phyloP scores from a whole-genome alignment of 192 early-diverging fungal species.

The Coemansia sp. region DNA sequence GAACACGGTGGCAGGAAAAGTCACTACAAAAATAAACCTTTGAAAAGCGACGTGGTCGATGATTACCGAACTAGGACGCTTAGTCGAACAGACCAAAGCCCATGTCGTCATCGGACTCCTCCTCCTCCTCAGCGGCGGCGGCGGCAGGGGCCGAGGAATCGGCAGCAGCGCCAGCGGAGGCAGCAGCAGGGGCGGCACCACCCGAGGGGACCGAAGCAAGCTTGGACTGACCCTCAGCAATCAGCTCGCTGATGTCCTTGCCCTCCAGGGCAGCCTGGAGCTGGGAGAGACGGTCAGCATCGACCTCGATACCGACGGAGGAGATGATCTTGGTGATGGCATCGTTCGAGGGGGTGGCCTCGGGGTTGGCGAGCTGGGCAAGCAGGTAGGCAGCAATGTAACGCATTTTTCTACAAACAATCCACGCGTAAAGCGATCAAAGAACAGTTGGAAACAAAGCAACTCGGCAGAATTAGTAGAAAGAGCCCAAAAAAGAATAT shows the following conservation, averaged over 20 bases:
- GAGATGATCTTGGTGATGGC: slow-evolving; percentile 82
- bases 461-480: no score
- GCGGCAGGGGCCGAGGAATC: slow-evolving; percentile 67
- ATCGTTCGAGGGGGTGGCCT: slow-evolving; percentile 69
- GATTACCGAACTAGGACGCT: slow-evolving; percentile 16
- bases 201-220: slow-evolving; percentile 91
- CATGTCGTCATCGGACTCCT: slow-evolving; percentile 95
- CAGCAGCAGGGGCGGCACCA: slow-evolving; percentile 72
- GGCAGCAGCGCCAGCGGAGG: slow-evolving; percentile 65
- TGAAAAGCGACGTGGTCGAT: slow-evolving; percentile 1
- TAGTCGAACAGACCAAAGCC: slow-evolving; percentile 98
- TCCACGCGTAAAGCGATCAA: not conserved
- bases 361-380: slow-evolving; percentile 83
- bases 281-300: slow-evolving; percentile 73
- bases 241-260: slow-evolving; percentile 90
- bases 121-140: slow-evolving; percentile 66
- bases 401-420: slow-evolving; percentile 75
- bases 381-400: slow-evolving; percentile 98
- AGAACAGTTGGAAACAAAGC: no score
- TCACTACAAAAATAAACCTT: slow-evolving; percentile 7
- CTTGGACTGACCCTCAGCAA: slow-evolving; percentile 89
- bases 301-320: slow-evolving; percentile 90
- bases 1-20: slow-evolving; percentile 4
- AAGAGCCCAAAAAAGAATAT: no score
- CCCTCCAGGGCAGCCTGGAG: slow-evolving; percentile 83